Base-by-base conservation (phyloP, 2,329 filamentous ascomycete genomes). In the Lecanosticta acicola region DNA sequence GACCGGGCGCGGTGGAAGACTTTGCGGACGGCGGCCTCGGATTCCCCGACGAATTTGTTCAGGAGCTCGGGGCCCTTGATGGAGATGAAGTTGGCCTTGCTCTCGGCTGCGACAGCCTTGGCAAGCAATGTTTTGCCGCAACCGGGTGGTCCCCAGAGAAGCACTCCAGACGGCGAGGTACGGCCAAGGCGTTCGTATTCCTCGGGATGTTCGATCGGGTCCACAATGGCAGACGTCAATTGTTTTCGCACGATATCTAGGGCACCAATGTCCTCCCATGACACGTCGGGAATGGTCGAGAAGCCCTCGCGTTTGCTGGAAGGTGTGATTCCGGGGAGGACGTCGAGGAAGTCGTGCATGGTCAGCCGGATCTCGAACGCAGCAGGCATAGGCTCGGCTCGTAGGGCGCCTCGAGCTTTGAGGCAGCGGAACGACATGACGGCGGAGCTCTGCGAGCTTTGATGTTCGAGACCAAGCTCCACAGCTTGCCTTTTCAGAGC, bases 21-120 rank as follows among this genome's bases (percentile, higher is more conserved):
- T 64, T 94, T 88, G 17, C 93, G 83, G 1, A 98, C 85, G 0
- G 90, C 87, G 9, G 91, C 84, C 69, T 98, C 93, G 4, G 87
- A 94, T 68, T 98, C 93, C 56, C 93, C 93, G 8, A 98, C 90
- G 64, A 91, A 98, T 63, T 97, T 98, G 74, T 97, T 97, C 37
- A 98, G 78, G 8, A 98, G 75, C 65, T 98, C 93, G 0, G 93
- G 93, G 0, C 93, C 93, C 68, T 96, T 96, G 68, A 98, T 88
- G 42, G 88, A 89, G 68, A 98, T 98, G 72, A 98, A 98, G 68
- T 95, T 97, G 39, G 93, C 93, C 65, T 91, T 88, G 5, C 86
- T 90, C 65, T 95, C 89, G 66, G 94, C 94, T 45, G 93, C 93
- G 3, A 96, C 89, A 3, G 93, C 93, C 69, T 97, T 96, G 14